Conservation (phyloP, 805 yeast species). For the Sporopachydermia quercuum region DNA sequence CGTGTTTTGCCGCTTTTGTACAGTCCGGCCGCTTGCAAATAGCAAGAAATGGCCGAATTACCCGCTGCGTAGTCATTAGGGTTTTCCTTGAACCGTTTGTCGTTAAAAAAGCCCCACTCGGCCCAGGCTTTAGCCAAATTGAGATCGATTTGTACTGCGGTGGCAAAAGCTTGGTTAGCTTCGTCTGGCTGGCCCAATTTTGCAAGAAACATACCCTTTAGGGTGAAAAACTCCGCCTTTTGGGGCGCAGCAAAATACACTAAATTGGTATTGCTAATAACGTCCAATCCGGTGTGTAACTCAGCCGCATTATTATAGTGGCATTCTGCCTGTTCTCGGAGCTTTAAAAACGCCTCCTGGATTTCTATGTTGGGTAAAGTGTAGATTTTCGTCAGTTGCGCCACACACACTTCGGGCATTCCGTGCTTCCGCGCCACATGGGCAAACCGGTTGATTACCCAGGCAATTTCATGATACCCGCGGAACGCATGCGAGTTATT, state of each 20-base stretch:
- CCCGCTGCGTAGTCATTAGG: constrained; percentile 75
- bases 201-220: constrained; percentile 96
- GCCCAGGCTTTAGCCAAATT: constrained; percentile 98
- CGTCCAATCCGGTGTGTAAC: constrained; percentile 88
- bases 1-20: constrained; percentile 89
- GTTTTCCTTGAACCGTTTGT: constrained; percentile 69
- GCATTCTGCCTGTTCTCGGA: constrained; percentile 95
- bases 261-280: constrained; percentile 87
- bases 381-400: constrained; percentile 83
- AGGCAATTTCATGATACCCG: constrained; percentile 97
- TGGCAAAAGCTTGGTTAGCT: constrained; percentile 95
- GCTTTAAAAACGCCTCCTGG: constrained; percentile 91
- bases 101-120: constrained; percentile 97
- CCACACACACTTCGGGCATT: constrained; percentile 93
- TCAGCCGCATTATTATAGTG: constrained; percentile 89
- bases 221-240: constrained; percentile 93
- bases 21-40: constrained; percentile 92
- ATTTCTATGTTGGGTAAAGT: constrained; percentile 95
- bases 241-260: constrained; percentile 96
- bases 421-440: constrained; percentile 96
- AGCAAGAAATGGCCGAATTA: constrained; percentile 88
- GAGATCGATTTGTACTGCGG: constrained; percentile 92
- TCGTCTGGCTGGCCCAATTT: constrained; percentile 83
- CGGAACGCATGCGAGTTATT: constrained; percentile 90
- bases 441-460: constrained; percentile 96